Evolutionary conservation across 495 filamentous ascomycete genomes (phyloP), one percentile per base, ranked within the genome.

Genomic region (Penicillium waksmanii): DNA sequence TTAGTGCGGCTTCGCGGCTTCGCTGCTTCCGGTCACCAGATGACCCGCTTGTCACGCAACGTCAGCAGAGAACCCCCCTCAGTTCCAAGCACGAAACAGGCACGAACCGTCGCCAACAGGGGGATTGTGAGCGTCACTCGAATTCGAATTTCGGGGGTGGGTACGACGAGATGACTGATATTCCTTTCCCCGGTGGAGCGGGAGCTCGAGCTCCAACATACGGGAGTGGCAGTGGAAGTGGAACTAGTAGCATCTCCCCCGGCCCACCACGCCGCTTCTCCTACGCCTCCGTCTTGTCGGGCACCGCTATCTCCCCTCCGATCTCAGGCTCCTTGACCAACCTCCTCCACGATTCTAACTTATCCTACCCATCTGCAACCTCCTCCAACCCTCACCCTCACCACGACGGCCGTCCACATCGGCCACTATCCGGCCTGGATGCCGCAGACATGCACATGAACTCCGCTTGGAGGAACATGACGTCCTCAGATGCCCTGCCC

Each of bases 281-380:
- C 34, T 96, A 96, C 80, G 91, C 92, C 49, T 91, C 91, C 53
- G 89, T 93, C 51, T 84, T 89, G 52, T 88, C 92, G 34, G 90
- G 90, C 55, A 77, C 87, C 66, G 80, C 82, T 57, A 68, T 77
- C 23, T 76, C 82, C 43, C 81, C 66, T 64, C 66, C 83, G 15
- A 66, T 77, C 57, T 75, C 74, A 47, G 80, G 71, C 68, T 79
- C 82, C 44, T 84, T 90, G 66, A 83, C 87, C 1, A 84, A 89
- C 64, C 77, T 90, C 18, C 76, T 87, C 25, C 85, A 61, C 42
- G 75, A 73, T 56, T 70, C 78, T 61, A 63, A 71, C 42, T 67
- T 66, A 17, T 76, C 73, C 36, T 76, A 73, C 62, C 69, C 75
- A 64, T 67, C 67, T 42, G 67, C 75, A 57, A 31, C 27, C 8